Conservation (phyloP, 169 alveolate species). For the Plasmodium reichenowi region DNA sequence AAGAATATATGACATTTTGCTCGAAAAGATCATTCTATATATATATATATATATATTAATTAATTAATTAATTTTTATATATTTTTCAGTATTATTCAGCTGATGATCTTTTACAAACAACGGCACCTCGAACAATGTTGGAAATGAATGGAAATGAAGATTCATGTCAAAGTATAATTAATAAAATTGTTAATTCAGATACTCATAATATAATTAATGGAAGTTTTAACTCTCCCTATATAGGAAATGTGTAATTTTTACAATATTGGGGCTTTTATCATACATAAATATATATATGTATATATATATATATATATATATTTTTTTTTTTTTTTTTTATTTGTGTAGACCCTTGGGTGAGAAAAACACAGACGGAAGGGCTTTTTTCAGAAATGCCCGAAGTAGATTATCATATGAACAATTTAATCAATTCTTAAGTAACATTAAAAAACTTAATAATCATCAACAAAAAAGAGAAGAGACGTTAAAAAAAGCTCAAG, state of each 20-base stretch:
- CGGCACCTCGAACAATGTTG: constrained; percentile 77
- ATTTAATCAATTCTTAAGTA: constrained; percentile 84
- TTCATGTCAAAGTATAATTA: constrained; percentile 56
- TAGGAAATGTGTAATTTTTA: constrained; percentile 52
- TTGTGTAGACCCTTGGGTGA: constrained; percentile 23
- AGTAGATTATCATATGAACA: constrained; percentile 85
- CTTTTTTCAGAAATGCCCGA: constrained; percentile 83
- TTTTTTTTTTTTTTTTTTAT: background rate
- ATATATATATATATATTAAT: background rate
- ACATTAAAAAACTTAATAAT: constrained; percentile 88
- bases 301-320: too few species aligned
- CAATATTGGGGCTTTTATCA: background rate
- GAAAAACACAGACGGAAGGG: constrained; percentile 43
- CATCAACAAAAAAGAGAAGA: constrained; percentile 89
- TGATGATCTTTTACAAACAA: constrained; percentile 72
- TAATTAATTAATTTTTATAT: background rate
- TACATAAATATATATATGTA: too few species aligned
- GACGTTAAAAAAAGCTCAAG: constrained; percentile 81
- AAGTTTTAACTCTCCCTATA: constrained; percentile 57
- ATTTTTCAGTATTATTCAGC: constrained; percentile 64
- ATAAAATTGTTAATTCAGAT: constrained; percentile 73
- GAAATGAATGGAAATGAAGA: constrained; percentile 76
- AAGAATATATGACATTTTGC: too few species aligned
- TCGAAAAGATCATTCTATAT: background rate
- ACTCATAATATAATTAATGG: constrained; percentile 66